These are phyloP conservation scores for Cryptococcus sp. DNA, from an alignment of 1,284 basidiomycete genomes.

Conservation along the genomic window DNA sequence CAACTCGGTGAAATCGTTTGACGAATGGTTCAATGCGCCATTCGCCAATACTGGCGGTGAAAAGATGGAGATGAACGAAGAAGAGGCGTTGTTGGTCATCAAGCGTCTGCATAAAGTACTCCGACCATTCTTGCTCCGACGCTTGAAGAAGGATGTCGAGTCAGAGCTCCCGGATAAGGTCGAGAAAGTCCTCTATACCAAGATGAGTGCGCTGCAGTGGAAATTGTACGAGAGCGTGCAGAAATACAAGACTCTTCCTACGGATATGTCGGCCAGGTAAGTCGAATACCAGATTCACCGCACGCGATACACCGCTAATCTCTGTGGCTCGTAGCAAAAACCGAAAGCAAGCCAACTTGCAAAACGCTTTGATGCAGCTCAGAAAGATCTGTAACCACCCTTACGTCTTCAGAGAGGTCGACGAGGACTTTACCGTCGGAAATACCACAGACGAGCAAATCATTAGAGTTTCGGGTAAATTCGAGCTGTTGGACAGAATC, in stretches of 20 bases:
- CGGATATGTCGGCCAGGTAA: slow-evolving; percentile 42
- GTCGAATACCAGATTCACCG: slow-evolving; percentile 1
- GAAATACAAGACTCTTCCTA: slow-evolving; percentile 63
- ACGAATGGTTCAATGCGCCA: slow-evolving; percentile 99
- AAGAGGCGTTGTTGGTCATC: slow-evolving; percentile 97
- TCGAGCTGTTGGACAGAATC: slow-evolving; percentile 90
- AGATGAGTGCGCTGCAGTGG: slow-evolving; percentile 92
- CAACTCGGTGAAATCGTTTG: slow-evolving; percentile 99
- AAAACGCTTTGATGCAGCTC: slow-evolving; percentile 98
- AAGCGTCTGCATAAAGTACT: slow-evolving; percentile 98
- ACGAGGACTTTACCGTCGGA: slow-evolving; percentile 60
- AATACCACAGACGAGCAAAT: slow-evolving; percentile 78
- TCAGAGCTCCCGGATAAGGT: slow-evolving; percentile 97
- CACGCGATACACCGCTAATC: too few relatives aligned
- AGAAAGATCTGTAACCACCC: slow-evolving; percentile 99
- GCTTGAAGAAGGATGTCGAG: slow-evolving; percentile 99
- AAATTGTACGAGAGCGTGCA: slow-evolving; percentile 92
- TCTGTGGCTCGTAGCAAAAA: slow-evolving; percentile 39
- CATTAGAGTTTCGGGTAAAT: slow-evolving; percentile 86
- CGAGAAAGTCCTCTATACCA: slow-evolving; percentile 97
- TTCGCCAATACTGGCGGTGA: slow-evolving; percentile 98
- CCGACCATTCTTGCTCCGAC: slow-evolving; percentile 91
- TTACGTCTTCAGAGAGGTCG: slow-evolving; percentile 93
- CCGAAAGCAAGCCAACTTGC: slow-evolving; percentile 58
- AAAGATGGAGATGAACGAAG: slow-evolving; percentile 99